These are phyloP conservation scores for Castanea mollissima DNA, from an alignment of 306 rosid genomes.

Conservation along the genomic window DNA sequence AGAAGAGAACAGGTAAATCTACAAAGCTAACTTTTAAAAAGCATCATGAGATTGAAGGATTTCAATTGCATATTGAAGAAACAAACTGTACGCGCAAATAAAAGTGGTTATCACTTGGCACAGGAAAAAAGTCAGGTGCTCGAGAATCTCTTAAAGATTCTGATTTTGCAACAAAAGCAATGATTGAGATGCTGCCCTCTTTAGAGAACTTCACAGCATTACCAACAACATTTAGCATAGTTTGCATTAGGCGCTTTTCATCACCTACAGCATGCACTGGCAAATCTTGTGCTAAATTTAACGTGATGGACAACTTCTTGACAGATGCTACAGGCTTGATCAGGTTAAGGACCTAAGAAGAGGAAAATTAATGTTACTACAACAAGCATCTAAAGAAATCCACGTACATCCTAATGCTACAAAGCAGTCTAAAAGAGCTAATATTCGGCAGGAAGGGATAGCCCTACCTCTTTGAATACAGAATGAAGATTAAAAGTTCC, in stretches of 20 bases:
- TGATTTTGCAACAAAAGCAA: constrained; percentile 65
- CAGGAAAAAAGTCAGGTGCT: constrained; percentile 64
- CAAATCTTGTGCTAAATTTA: constrained; percentile 69
- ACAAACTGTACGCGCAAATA: constrained; percentile 84
- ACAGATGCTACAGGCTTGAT: constrained; percentile 87
- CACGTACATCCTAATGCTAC: constrained; percentile 9
- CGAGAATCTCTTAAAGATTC: constrained; percentile 75
- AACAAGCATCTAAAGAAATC: constrained; percentile 23
- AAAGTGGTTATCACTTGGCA: constrained; percentile 72
- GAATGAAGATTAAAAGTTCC: constrained; percentile 75
- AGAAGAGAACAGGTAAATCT: background rate
- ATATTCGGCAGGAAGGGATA: background rate
- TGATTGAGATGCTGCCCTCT: constrained; percentile 71
- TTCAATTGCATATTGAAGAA: constrained; percentile 27
- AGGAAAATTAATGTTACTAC: constrained; percentile 21
- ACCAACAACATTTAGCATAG: constrained; percentile 80
- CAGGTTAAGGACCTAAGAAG: constrained; percentile 76
- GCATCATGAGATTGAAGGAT: constrained; percentile 16
- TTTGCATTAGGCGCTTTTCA: constrained; percentile 90
- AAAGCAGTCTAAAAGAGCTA: constrained; percentile 1
- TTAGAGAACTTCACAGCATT: constrained; percentile 96
- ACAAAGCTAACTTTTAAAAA: constrained; percentile 8
- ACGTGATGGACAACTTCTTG: constrained; percentile 63
- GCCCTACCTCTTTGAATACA: constrained; percentile 74
- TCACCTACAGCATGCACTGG: constrained; percentile 76